Base-by-base conservation (phyloP, 768 basidiomycete genomes). In the Amanita phalloides region DNA sequence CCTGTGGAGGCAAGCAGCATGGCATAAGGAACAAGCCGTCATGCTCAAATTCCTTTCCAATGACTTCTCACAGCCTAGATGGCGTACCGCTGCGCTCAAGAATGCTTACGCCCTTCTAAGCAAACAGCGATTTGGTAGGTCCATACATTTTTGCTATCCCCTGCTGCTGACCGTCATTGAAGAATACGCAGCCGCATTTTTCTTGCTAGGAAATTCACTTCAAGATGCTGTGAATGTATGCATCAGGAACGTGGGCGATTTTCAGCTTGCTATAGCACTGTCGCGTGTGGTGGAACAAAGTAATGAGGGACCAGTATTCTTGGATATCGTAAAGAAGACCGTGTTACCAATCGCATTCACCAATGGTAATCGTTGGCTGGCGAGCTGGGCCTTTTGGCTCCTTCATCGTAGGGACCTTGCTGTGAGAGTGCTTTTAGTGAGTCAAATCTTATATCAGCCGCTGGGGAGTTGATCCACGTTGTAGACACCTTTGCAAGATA, bases 111-210 rank as follows among this genome's bases (percentile, higher is more conserved):
- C 91, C 0, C 68, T 99, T 39, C 65, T 99, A 53, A 76, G 87
- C 61, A 98, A 95, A 70, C 89, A 85, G 53, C 79, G 96, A 26
- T 97, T 89, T 61, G 91, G 95, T 94, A 45, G 39, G 85, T 68
- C 4, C 36, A 17, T 3, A 6, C 21, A 32, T 25, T 25, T 62
- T 25, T 45, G 48, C 14, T 37, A 28, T 57, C 14, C 1, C 14
- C 26, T 26, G 43, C 43, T 39, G 20, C 14, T 52, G 23, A n/a
- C 44, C 43, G 28, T 21, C 14, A 51, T 6, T 17, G 10, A 62
- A 97, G 96, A 92, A 63, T 98, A 97, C 61, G 94, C 96, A n/a
- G 93, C 93, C 0, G 94, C 93, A 1, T 99, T 99, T 69, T 99
- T 99, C 71, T 73, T 99, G 38, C 78, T 99, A 0, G 95, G 91